Evolutionary conservation across 2,329 filamentous ascomycete genomes (phyloP), one percentile per base, ranked within the genome.

Genomic region (Berkeleyomyces basicola): DNA sequence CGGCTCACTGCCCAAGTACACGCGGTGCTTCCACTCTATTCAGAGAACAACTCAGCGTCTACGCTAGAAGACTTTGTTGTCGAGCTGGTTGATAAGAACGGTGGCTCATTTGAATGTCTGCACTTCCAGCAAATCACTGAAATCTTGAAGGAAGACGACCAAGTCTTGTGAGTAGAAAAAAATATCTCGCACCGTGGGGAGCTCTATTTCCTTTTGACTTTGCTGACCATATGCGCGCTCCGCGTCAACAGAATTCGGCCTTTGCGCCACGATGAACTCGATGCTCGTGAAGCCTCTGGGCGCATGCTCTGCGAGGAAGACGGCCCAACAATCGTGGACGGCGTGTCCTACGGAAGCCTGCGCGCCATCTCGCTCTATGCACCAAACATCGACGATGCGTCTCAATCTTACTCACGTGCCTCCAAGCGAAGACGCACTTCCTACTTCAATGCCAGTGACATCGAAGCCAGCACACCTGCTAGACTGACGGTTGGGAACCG

Each of bases 51-150:
- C 63, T 79, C 79, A 47, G 78, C 90, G 65, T 96, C 90, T 89
- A 90, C 89, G 0, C 74, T 96, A 3, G 91, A 96, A 69, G 89
- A 96, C 71, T 97, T 97, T 72, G 82, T 82, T 7, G 88, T 96
- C 39, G 88, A 95, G 72, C 78, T 96, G 3, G 72, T 73, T 23
- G 77, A 79, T 62, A 68, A 70, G 37, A 73, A 75, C 44, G 79
- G 79, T n/a, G 76, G 73, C 16, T 83, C 81, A 55, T 96, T 88
- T 67, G 92, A 97, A 73, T 93, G 89, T 68, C 74, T 96, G 63
- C 92, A 96, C 74, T 97, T 89, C 69, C 86, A 89, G 70, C 78
- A 81, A 23, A 79, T 95, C 4, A 76, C 78, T 11, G 79, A 80
- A 53, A 76, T 93, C 7, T 76, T 96, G 64, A 86, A 88, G 67